Base-by-base conservation (phyloP, 495 filamentous ascomycete species). In the Poronia punctata region DNA sequence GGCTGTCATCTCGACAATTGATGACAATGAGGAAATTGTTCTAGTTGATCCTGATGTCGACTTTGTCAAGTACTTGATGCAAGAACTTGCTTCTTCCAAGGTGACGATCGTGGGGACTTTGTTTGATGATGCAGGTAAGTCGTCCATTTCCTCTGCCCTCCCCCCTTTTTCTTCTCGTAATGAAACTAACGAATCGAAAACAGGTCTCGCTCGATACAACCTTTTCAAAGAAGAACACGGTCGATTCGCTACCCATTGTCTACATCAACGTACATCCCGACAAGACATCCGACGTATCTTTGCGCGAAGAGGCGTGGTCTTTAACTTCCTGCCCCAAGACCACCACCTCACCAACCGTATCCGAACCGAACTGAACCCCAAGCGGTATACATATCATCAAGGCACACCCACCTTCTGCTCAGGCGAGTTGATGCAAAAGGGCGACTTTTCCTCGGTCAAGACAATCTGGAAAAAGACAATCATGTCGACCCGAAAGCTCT, bases 11-110 rank as follows among this genome's bases (percentile, higher is more conserved):
- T 40, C 38, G 2, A 48, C 64, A 6, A 35, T 31, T 4, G 16
- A 11, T 9, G 11, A 15, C n/a, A 5, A 32, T 4, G 21, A 34
- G n/a, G 43, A 26, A 22, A 12, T 65, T 5, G 19, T 65, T 14
- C 34, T 70, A 3, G 37, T 68, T 11, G 59, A 62, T 2, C 46
- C 66, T 0, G 67, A 70, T 31, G n/a, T 28, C 0, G 34, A 57
- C 18, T 52, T 68, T 15, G 22, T 48, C 14, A 35, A 52, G 10
- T 61, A 52, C 8, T 26, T 60, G 7, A 29, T 48, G 32, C 52
- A 63, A n/a, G 11, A 62, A 2, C 18, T 49, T 15, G 20, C 20
- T 18, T 11, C 14, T 18, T 34, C 7, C 15, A 31, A 24, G 25
- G 25, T 44, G 12, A 5, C 12, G 16, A 33, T 45, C 15, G 5